Evolutionary conservation across 352 stramenopile genomes (phyloP).

Genomic region (Globisporangium acanthophoron): DNA sequence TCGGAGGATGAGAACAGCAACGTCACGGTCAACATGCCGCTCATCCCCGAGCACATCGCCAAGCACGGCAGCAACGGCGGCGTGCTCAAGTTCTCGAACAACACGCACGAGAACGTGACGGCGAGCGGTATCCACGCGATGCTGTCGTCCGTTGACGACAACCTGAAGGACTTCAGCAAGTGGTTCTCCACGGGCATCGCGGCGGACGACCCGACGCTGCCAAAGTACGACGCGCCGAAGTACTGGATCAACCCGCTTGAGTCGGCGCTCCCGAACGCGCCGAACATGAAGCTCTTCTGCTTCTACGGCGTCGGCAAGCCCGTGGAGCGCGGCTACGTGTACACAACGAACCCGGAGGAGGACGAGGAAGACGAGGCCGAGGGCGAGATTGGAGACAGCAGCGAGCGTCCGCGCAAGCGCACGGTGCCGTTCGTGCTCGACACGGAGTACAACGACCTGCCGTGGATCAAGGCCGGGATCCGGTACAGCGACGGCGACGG

Average conservation of each 20-base stretch:
- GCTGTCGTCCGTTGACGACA: constrained; percentile 38
- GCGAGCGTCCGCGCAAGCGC: constrained; percentile 27
- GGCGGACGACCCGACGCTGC: constrained; percentile 29
- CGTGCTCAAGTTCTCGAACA: constrained; percentile 52
- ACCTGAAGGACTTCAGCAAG: constrained; percentile 37
- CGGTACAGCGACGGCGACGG: constrained; percentile 90
- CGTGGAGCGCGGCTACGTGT: constrained; percentile 84
- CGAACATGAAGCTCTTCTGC: constrained; percentile 93
- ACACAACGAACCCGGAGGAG: constrained; percentile 36
- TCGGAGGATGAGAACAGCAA: constrained; percentile 14
- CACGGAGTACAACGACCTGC: constrained; percentile 50
- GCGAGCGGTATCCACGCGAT: constrained; percentile 37
- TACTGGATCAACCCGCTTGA: constrained; percentile 89
- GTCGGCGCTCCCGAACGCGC: constrained; percentile 83
- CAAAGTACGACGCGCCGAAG: constrained; percentile 51
- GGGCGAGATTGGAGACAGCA: constrained; percentile 19
- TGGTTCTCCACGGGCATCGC: constrained; percentile 38
- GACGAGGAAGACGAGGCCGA: constrained; percentile 30
- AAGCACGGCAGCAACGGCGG: constrained; percentile 44
- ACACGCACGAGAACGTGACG: constrained; percentile 50
- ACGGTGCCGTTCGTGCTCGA: constrained; percentile 62
- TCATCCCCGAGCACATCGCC: constrained; percentile 38
- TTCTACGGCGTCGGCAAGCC: constrained; percentile 91
- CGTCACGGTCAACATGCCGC: constrained; percentile 19
- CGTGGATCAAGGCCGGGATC: constrained; percentile 78